Evolutionary conservation across 2,329 filamentous ascomycete genomes (phyloP).

Genomic region (Arthrobotrys megalospora): DNA sequence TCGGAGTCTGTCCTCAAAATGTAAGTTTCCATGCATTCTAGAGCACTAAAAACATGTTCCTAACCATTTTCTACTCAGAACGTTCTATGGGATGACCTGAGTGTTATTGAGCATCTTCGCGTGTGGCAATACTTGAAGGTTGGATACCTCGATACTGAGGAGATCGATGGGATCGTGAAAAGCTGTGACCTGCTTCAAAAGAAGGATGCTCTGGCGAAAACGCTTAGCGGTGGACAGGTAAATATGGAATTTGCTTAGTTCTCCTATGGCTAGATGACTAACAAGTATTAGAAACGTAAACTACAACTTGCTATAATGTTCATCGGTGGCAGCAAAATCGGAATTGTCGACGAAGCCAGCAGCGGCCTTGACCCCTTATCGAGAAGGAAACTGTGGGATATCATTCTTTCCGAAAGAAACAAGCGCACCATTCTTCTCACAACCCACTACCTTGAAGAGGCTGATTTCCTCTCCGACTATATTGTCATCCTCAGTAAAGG

Average conservation of each 20-base stretch:
- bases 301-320: conserved; percentile 96
- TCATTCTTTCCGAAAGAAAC: conserved; percentile 86
- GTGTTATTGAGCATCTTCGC: conserved; percentile 84
- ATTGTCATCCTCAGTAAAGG: conserved; percentile 91
- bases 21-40: conserved; percentile 5
- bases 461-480: conserved; percentile 88
- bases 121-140: conserved; percentile 89
- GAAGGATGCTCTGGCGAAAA: conserved; percentile 79
- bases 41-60: not conserved
- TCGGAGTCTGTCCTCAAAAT: conserved; percentile 86
- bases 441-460: conserved; percentile 94
- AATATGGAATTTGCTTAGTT: not conserved
- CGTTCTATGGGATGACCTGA: conserved; percentile 90
- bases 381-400: conserved; percentile 93
- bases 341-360: conserved; percentile 92
- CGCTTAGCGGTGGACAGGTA: conserved; percentile 84
- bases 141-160: conserved; percentile 72
- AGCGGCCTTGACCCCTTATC: conserved; percentile 89
- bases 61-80: conserved; percentile 74
- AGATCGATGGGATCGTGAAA: conserved; percentile 76
- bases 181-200: conserved; percentile 84
- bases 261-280: not conserved
- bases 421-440: conserved; percentile 87
- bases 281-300: conserved; percentile 77
- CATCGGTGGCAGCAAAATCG: conserved; percentile 87